Evolutionary conservation across 768 basidiomycete species (phyloP), one percentile per base, ranked within the genome.

Genomic region (Lactarius indigo): DNA sequence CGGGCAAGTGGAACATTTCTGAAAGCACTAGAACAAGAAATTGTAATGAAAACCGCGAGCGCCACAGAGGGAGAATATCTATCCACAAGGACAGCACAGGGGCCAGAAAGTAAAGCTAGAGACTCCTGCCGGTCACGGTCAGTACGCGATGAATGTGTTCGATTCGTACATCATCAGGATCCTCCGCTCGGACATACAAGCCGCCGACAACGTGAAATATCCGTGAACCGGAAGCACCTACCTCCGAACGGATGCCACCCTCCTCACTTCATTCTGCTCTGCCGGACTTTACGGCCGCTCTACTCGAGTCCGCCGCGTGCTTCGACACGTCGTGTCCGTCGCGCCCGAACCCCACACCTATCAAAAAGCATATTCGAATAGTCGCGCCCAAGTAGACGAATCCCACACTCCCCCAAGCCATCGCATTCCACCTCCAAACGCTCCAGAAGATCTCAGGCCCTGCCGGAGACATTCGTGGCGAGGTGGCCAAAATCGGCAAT

Each of bases 371-470:
- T 44, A 78, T 76, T 65, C 82, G 73, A 78, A 80, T 78, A 4
- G 73, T 73, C 42, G 82, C 83, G 1, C 83, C 83, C 13, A 76
- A 57, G 63, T 83, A 84, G 9, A 84, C 83, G 56, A 84, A 83
- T 15, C 82, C 83, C n/a, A 84, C 79, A 56, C 82, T 83, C 0
- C 84, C 82, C 82, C 81, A 84, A 28, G 76, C 75, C 83, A 84
- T 83, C 60, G 81, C 81, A 68, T 82, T 83, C 83, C 82, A 84
- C 44, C 76, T 76, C 78, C 76, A 76, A n/a, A 81, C 74, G 23
- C 74, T 73, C 78, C 80, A 79, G 68, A 79, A 84, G 26, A 81
- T 78, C 13, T 76, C 77, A 6, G 59, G 63, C 23, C 81, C 83
- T 10, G 80, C 74, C 15, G 82, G 80, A 10, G 76, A 74, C 79